Evolutionary conservation across 139 green algal species (phyloP), one percentile per base, ranked within the genome.

Genomic region (Zygnema circumcarinatum): DNA sequence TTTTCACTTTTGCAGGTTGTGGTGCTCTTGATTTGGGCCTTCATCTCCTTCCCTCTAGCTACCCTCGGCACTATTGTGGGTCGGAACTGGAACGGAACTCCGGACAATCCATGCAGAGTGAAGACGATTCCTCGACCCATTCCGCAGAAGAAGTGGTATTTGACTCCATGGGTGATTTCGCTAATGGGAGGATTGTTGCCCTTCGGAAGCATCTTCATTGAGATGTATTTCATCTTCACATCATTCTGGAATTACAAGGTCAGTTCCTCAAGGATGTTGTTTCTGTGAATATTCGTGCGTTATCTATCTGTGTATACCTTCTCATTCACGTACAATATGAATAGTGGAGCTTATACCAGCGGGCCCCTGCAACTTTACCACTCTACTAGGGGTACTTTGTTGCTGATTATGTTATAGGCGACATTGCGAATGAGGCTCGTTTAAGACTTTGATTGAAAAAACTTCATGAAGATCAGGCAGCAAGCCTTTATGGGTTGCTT

Each of bases 211-310:
- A 99, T 99, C 90, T 99, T 99, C 93, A 99, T 99, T 73, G 96
- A 99, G 92, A 97, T 98, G 94, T 99, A 98, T 92, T 99, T 99
- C 91, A 94, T 99, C 38, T 98, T 98, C 92, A 98, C 95, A 20
- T 94, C 88, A 32, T 98, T 98, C 87, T 98, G 96, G 95, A 96
- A 96, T 88, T 98, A 98, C 93, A 98, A 98, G 94, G 95, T 91
- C 39, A 52, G n/a, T 54, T 3, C 21, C 1, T n/a, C n/a, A n/a
- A n/a, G n/a, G n/a, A n/a, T n/a, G n/a, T n/a, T n/a, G n/a, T 38
- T 1, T 38, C 74, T n/a, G n/a, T n/a, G n/a, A n/a, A n/a, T n/a
- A n/a, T n/a, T n/a, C n/a, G n/a, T n/a, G n/a, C n/a, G n/a, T n/a
- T n/a, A n/a, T n/a, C n/a, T n/a, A n/a, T n/a, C n/a, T n/a, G n/a